Base-by-base conservation (phyloP, 2,329 filamentous ascomycete species). In the Cercospora sojina region DNA sequence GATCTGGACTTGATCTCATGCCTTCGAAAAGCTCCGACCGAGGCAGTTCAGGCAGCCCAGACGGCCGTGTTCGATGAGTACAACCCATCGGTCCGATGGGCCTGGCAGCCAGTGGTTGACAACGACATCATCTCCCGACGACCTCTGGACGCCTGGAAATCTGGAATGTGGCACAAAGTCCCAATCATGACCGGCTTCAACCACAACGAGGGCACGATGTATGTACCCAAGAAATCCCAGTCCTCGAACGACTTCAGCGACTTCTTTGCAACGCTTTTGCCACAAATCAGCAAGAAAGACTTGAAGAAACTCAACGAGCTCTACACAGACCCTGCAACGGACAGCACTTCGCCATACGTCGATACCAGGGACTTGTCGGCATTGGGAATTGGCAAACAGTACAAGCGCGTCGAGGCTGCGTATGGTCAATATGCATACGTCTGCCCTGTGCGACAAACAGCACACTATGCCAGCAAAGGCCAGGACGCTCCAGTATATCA, bases 31-130 rank as follows among this genome's bases (percentile, higher is more conserved):
- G 72, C 80, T 5, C 76, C 81, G 0, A 76, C 75, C 8, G 69
- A 75, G 0, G 70, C 64, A 0, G 74, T 84, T 12, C 78, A 76
- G 6, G 71, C 75, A 8, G 82, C 81, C 3, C 81, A 82, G 49
- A 78, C 76, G 9, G 74, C 71, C 2, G 76, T 83, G 0, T 84
- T 83, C 61, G 77, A 81, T 62, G 77, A 77, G 47, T 83, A 82
- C 67, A 83, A 83, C 38, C 78, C 81, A 0, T 82, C 80, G 8
- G 73, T 83, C 0, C 76, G 80, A 29, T 84, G 82, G 82, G 82
- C 90, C 0, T 92, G 91, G 78, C 90, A 91, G 72, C 89, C 89
- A 7, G 86, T 88, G 38, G 85, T 91, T 64, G 88, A 90, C 72
- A 84, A 84, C 3, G 83, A 85, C 12, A 76, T 88, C 13, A 86